Percentiles rank a stretch among this genome's conserved stretches.
phyloP scores from a whole-genome alignment of 331 rosid genomes.

The Quercus tomentella region DNA sequence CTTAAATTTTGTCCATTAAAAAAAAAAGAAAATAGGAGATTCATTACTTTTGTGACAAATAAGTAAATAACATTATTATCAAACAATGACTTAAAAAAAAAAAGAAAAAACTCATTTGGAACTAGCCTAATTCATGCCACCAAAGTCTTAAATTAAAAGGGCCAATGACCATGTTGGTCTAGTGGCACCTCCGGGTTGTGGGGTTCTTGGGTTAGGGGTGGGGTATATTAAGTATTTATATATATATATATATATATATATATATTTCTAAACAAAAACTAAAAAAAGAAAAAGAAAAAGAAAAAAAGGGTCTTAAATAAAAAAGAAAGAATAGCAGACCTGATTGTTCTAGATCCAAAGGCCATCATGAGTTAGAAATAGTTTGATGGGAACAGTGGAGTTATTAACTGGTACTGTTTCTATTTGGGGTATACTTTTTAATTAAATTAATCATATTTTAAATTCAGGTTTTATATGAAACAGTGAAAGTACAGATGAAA shows the following conservation, averaged over 20 bases:
- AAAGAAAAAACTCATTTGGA: no score
- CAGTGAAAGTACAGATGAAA: not conserved
- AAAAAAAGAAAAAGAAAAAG: no score
- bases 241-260: no score
- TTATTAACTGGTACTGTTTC: not conserved
- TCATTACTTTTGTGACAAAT: constrained; percentile 16
- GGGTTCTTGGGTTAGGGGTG: no score
- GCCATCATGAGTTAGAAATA: not conserved
- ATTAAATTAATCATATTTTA: not conserved
- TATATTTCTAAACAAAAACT: no score
- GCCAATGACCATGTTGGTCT: no score
- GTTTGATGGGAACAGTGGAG: constrained; percentile 1
- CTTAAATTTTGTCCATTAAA: no score
- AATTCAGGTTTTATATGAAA: not conserved
- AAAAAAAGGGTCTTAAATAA: no score
- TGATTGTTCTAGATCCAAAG: constrained; percentile 22
- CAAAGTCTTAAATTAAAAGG: not conserved
- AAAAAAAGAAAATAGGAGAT: no score
- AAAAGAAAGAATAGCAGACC: not conserved
- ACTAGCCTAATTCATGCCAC: no score
- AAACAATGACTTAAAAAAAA: not conserved
- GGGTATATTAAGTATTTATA: no score
- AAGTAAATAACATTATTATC: constrained; percentile 27
- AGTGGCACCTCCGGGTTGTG: no score
- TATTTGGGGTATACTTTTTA: not conserved